Conservation (phyloP, 345 rosid genomes). For the Syzygium aromaticum region DNA sequence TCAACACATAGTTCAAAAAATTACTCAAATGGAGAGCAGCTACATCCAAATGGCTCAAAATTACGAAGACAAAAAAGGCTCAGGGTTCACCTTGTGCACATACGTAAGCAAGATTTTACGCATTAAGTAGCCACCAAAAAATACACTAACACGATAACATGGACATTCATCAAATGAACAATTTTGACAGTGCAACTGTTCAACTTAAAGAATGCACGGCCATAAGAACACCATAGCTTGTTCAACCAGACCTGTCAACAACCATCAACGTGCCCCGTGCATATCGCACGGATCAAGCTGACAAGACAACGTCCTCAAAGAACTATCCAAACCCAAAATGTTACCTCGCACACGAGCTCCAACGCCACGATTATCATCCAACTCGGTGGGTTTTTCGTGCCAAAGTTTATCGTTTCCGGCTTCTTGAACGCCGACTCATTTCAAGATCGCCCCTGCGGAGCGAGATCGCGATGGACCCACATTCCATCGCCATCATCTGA, state of each 20-base stretch:
- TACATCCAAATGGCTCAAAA: not conserved
- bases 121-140: not conserved
- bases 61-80: not conserved
- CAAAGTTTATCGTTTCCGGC: not conserved
- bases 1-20: not conserved
- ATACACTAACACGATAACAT: not conserved
- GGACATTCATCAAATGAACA: not conserved
- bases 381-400: not conserved
- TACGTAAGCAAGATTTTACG: not conserved
- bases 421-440: not conserved
- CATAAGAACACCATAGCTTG: not conserved
- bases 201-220: not conserved
- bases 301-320: not conserved
- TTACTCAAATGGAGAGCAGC: not conserved
- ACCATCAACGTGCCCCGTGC: not conserved
- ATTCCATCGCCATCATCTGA: not conserved
- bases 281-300: not conserved
- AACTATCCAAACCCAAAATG: not conserved
- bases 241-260: not conserved
- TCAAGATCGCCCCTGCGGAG: not conserved
- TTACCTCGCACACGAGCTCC: not conserved
- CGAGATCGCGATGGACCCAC: not conserved
- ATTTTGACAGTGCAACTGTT: not conserved
- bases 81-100: not conserved
- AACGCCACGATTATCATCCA: not conserved